Base-by-base conservation (phyloP, 371 early-diverging fungal genomes). In the Actinomortierella wolfii region DNA sequence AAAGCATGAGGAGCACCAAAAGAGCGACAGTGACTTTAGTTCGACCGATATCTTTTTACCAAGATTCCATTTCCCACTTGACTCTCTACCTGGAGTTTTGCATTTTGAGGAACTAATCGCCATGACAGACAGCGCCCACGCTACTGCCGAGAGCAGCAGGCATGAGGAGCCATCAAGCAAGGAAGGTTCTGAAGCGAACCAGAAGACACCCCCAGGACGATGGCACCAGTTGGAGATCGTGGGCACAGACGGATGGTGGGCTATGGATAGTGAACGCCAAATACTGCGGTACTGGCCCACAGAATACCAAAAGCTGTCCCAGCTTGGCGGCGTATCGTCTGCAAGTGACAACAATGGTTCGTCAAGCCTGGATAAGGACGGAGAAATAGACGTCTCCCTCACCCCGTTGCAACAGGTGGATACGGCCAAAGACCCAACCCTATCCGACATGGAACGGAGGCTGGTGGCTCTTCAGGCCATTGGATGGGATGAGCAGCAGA, bases 21-120 rank as follows among this genome's bases (percentile, higher is more conserved):
- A 57, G 8, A 28, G 15, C 17, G 20, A 20, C 8, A 5, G 28
- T 0, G 26, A 28, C 11, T 6, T 34, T 11, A 34, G 7, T 1
- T 67, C 74, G 0, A 67, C 74, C n/a, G 74, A 73, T 34, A 43
- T 73, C 43, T 73, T 73, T 51, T 20, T 73, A 42, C 74, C 74
- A 2, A 44, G 67, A 26, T 73, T 57, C 48, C 74, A 73, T 29
- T 73, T 73, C 49, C 45, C 74, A 1, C 48, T 73, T 13, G 67
- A 66, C 14, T 73, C 74, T 6, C 56, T 67, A n/a, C 57, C 63
- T 1, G 64, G 64, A 2, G 45, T 42, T 1, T 67, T 62, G 34
- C 67, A 60, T 18, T 73, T 73, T 40, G 74, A 73, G 55, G 63
- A 67, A 0, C 42, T 59, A 23, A 23, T 20, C 11, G 23, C 55